phyloP scores from a whole-genome alignment of 2,329 filamentous ascomycete species.

The Verticillium longisporum region DNA sequence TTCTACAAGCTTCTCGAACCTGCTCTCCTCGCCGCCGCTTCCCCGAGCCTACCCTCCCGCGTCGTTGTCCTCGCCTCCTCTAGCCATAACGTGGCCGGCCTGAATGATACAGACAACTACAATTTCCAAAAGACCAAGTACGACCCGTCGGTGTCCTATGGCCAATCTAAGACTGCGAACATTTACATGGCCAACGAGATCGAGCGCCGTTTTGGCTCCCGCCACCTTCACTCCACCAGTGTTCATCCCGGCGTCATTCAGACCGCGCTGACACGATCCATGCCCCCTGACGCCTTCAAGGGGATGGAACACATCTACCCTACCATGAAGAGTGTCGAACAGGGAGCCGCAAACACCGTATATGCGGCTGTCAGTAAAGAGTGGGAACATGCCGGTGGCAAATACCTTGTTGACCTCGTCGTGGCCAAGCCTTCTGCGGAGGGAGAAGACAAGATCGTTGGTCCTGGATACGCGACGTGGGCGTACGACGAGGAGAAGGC shows the following conservation, averaged over 20 bases:
- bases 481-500: slow-evolving; percentile 13
- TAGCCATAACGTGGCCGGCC: slow-evolving; percentile 2
- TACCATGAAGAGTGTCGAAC: slow-evolving; percentile 18
- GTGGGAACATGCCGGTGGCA: slow-evolving; percentile 37
- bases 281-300: background rate
- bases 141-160: slow-evolving; percentile 30
- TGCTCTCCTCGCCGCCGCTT: slow-evolving; percentile 28
- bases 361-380: slow-evolving; percentile 33
- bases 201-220: slow-evolving; percentile 35
- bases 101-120: slow-evolving; percentile 4
- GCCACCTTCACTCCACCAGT: slow-evolving; percentile 34
- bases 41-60: slow-evolving; percentile 12
- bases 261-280: slow-evolving; percentile 12
- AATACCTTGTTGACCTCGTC: slow-evolving; percentile 34
- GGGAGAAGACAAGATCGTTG: slow-evolving; percentile 1
- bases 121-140: slow-evolving; percentile 27
- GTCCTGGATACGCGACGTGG: background rate
- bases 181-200: slow-evolving; percentile 43
- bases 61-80: slow-evolving; percentile 30
- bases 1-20: slow-evolving; percentile 36
- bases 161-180: slow-evolving; percentile 41
- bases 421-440: slow-evolving; percentile 1
- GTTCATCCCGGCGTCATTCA: slow-evolving; percentile 40
- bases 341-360: slow-evolving; percentile 41
- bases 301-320: background rate